Conservation (phyloP, 2,329 filamentous ascomycete species). For the Fusarium succisae region DNA sequence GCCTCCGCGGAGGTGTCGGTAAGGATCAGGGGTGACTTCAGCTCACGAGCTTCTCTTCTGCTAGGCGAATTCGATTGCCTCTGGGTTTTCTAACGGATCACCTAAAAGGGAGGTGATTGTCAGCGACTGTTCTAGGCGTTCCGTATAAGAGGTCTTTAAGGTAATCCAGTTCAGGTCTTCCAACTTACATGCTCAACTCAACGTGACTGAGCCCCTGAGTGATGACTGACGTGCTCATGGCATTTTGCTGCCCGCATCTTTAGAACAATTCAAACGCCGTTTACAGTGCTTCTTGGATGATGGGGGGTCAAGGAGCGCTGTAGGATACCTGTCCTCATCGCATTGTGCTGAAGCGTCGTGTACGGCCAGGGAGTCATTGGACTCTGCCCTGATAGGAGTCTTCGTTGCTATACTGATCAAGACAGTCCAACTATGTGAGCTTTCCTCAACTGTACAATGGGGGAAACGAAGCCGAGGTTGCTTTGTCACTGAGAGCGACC, state of each 20-base stretch:
- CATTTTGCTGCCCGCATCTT: too few species aligned
- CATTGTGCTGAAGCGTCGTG: background rate
- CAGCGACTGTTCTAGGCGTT: background rate
- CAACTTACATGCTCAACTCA: background rate
- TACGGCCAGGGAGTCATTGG: too few species aligned
- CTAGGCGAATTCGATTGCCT: fast-evolving
- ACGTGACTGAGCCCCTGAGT: background rate
- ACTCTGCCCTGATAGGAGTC: background rate
- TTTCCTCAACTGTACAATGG: background rate
- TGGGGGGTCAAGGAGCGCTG: too few species aligned
- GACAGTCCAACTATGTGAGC: fast-evolving
- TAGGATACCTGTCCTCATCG: background rate
- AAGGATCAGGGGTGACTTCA: background rate
- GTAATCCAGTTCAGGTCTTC: background rate
- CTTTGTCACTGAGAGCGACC: background rate
- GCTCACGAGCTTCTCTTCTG: background rate
- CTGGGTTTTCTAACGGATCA: fast-evolving
- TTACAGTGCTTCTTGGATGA: background rate
- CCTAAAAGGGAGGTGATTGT: background rate
- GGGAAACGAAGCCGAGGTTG: too few species aligned
- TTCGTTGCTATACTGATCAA: background rate
- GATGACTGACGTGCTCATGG: background rate
- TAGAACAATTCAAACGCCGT: background rate
- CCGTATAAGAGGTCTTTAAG: background rate
- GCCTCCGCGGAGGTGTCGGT: too few species aligned